Evolutionary conservation across 1,284 basidiomycete genomes (phyloP), one percentile per base, ranked within the genome.

Genomic region (Volvariella volvacea): DNA sequence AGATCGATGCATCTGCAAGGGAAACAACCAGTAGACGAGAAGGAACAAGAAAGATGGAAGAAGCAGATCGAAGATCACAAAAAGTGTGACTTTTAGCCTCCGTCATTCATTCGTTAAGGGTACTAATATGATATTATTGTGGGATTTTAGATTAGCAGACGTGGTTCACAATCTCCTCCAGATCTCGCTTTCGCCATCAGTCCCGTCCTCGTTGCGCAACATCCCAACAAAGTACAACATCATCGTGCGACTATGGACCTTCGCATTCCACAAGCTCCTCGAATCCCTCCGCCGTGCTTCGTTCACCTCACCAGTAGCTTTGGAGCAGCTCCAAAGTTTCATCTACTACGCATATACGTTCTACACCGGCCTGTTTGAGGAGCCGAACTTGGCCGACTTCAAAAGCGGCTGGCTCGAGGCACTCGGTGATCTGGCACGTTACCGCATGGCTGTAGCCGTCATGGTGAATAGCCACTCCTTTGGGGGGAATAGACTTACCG

Each of bases 141-240:
- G 38, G 30, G 32, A 2, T 42, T 28, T 28, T 46, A 93, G 92
- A 50, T 77, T 97, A 4, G 89, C 89, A 1, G 92, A 97, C 56
- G 74, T 80, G 44, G 92, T 96, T 57, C 90, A 92, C 61, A 83
- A 88, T 52, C 80, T 98, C 40, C 76, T 99, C 45, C 77, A 83
- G 43, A 82, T 94, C 19, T 90, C 92, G 0, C 79, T 93, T 40
- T 83, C 92, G 4, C 90, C 92, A 0, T 82, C 81, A 19, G 80
- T 94, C 0, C 95, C 95, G 0, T 79, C 88, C 0, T 93, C 92
- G 0, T 68, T 97, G 2, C 86, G 91, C 39, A 82, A 85, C 50
- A 88, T 98, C 36, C 92, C 94, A 0, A 82, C 81, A 39, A 93
- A 92, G 56, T 98, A 97, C 69, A 96, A 95, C 62, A 92, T 98